Evolutionary conservation across 1,139 yeast genomes (phyloP), one percentile per base, ranked within the genome.

Genomic region (Debaryomyces robertsiae): DNA sequence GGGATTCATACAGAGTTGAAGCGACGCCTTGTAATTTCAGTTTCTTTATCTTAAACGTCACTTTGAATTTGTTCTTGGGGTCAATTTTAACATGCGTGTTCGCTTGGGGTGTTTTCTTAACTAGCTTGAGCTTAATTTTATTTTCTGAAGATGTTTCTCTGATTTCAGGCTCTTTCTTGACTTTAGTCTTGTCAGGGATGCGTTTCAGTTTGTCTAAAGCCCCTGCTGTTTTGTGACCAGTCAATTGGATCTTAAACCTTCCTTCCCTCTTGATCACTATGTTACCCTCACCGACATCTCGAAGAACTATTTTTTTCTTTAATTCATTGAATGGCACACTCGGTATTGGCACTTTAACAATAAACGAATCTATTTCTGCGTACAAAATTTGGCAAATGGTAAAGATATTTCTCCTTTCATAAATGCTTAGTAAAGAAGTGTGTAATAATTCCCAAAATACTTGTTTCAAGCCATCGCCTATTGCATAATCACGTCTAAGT

Each of bases 391-490:
- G 79, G 43, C 87, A 71, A 2, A 87, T 58, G 44, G 81, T 86
- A 49, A 87, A 82, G 11, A 93, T 56, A 30, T 75, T 65, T 45
- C 93, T 73, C 47, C 84, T 79, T 35, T 81, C 83, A 34, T 77
- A 65, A 1, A 87, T 63, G 14, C 85, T 76, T 13, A 84, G 47
- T 23, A 79, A 58, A 1, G 88, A 81, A 7, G 79, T 69, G 50
- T 82, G 86, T 10, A 89, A 57, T n/a, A 82, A 72, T 37, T 73
- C 71, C 96, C 97, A 90, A 5, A 93, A 54, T 6, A 75, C 73
- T 5, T 58, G 54, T 42, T 75, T 75, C 30, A 93, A 65, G 0
- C 89, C 86, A 34, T 63, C 59, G n/a, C 87, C 87, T n/a, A 72
- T 62, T 4, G 81, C 71, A 49, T 83, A 80, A 43, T 82, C 84